Evolutionary conservation across 140 eudicot genomes (phyloP).

Genomic region (Oenanthe javanica): DNA sequence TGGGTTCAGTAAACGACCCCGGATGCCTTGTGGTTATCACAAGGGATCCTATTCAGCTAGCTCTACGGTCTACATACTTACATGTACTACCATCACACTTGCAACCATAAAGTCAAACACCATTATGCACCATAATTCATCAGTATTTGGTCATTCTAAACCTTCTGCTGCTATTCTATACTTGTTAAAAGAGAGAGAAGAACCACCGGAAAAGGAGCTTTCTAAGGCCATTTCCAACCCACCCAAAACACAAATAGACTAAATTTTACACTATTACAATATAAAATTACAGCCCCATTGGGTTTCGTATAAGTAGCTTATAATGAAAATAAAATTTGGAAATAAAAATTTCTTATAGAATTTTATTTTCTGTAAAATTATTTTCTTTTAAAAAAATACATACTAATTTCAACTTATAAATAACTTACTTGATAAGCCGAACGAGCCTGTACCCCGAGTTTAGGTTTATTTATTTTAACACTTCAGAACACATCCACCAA

Average conservation of each 20-base stretch:
- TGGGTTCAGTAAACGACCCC: neutral
- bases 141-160: neutral
- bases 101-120: neutral
- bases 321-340: too few relatives aligned
- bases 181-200: neutral
- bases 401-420: too few relatives aligned
- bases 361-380: too few relatives aligned
- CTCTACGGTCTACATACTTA: neutral
- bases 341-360: too few relatives aligned
- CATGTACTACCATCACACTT: neutral
- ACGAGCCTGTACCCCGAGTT: too few relatives aligned
- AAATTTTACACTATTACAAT: too few relatives aligned
- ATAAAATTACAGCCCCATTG: too few relatives aligned
- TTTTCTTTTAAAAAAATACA: too few relatives aligned
- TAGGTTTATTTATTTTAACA: neutral
- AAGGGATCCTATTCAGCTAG: neutral
- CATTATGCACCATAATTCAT: neutral
- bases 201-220: neutral
- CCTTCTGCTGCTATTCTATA: neutral
- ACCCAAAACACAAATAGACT: too few relatives aligned
- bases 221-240: neutral
- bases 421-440: too few relatives aligned
- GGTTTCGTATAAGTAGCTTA: too few relatives aligned
- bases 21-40: neutral
- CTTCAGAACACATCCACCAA: neutral